These are phyloP conservation scores for Aschersonia sp. DNA, from an alignment of 2,329 filamentous ascomycete species.

Conservation along the genomic window DNA sequence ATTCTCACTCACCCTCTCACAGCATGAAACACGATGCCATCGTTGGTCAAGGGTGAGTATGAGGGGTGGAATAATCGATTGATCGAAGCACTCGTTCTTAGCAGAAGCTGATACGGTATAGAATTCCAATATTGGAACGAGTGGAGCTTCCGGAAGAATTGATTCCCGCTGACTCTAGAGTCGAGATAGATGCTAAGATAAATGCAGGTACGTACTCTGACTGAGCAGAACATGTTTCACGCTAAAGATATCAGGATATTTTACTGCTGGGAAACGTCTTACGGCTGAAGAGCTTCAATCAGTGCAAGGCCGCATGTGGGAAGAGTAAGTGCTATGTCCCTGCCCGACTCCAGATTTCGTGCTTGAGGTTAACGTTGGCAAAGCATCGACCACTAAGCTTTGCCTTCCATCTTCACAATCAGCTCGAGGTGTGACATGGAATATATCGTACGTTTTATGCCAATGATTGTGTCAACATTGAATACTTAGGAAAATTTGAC, in stretches of 20 bases:
- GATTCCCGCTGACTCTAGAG: conserved; percentile 86
- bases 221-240: not conserved
- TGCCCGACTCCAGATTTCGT: conserved; percentile 1
- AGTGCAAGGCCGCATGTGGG: conserved; percentile 84
- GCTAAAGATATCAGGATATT: conserved; percentile 37
- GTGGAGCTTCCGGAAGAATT: conserved; percentile 85
- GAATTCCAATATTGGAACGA: conserved; percentile 75
- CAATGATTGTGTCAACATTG: too few relatives aligned
- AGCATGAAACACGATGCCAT: conserved; percentile 89
- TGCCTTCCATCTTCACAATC: conserved; percentile 16
- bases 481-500: too few relatives aligned
- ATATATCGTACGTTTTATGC: too few relatives aligned
- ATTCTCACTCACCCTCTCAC: conserved; percentile 4
- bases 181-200: conserved; percentile 99
- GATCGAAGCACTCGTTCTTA: not conserved
- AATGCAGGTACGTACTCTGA: conserved; percentile 57
- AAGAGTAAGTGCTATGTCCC: conserved; percentile 40
- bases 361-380: not conserved
- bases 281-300: conserved; percentile 72
- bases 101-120: conserved; percentile 11
- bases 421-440: too few relatives aligned
- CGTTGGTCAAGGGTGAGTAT: conserved; percentile 54
- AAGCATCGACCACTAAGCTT: conserved; percentile 11
- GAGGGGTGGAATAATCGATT: not conserved
- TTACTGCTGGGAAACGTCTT: conserved; percentile 83